Conservation (phyloP, 306 rosid species). For the Acacia acuminata region DNA sequence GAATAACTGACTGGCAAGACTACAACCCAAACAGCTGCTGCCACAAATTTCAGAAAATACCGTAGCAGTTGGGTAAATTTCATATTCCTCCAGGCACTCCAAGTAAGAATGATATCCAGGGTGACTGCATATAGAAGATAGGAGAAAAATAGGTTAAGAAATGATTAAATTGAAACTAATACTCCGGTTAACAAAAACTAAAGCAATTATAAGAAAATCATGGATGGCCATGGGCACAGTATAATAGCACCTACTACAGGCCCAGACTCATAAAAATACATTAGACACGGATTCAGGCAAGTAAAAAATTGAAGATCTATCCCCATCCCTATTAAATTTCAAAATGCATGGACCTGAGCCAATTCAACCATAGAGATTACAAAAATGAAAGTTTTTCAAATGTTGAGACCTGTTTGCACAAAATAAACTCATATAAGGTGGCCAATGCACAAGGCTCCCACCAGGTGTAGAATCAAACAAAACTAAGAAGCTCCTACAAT, state of each 20-base stretch:
- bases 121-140: conserved; percentile 60
- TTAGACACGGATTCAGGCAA: background rate
- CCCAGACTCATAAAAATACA: background rate
- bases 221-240: background rate
- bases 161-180: background rate
- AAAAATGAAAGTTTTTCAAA: background rate
- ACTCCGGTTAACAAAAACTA: conserved; percentile 15
- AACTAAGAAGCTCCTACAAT: background rate
- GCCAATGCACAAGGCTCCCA: too few relatives aligned
- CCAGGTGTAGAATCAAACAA: background rate
- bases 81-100: conserved; percentile 91
- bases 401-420: background rate
- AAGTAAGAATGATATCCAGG: conserved; percentile 83
- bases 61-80: conserved; percentile 82
- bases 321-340: background rate
- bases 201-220: background rate
- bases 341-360: background rate
- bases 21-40: conserved; percentile 89
- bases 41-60: conserved; percentile 81
- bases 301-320: background rate
- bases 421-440: background rate
- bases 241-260: background rate
- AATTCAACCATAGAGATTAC: background rate
- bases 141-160: conserved; percentile 15
- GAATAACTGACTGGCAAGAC: conserved; percentile 78